Percentiles rank a stretch among this genome's conserved stretches.
phyloP scores from a whole-genome alignment of 192 early-diverging fungal genomes.

The Coemansia sp. region DNA sequence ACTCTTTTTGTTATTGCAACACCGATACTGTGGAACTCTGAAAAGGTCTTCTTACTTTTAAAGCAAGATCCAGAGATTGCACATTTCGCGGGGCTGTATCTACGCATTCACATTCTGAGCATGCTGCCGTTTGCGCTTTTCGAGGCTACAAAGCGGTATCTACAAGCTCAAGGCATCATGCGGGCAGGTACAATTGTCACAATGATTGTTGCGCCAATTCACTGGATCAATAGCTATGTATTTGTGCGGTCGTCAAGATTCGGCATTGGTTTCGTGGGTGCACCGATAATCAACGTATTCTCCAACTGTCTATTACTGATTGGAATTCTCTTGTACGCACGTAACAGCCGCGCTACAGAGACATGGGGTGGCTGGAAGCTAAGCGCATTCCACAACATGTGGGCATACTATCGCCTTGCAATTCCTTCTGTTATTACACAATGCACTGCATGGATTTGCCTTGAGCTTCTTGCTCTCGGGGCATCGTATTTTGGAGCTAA shows the following conservation, averaged over 20 bases:
- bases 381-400: constrained; percentile 64
- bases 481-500: constrained; percentile 71
- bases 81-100: constrained; percentile 57
- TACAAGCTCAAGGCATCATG: constrained; percentile 88
- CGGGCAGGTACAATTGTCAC: constrained; percentile 65
- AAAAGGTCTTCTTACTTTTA: constrained; percentile 64
- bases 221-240: constrained; percentile 70
- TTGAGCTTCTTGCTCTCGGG: constrained; percentile 63
- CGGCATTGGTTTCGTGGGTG: constrained; percentile 75
- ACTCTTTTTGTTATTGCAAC: constrained; percentile 5
- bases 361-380: constrained; percentile 80
- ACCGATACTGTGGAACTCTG: constrained; percentile 29
- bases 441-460: constrained; percentile 76
- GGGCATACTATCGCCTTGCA: constrained; percentile 64
- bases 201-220: constrained; percentile 67
- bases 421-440: constrained; percentile 75
- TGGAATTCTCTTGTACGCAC: constrained; percentile 64
- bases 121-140: constrained; percentile 71
- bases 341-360: constrained; percentile 57
- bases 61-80: constrained; percentile 69
- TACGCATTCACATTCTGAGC: constrained; percentile 66
- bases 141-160: constrained; percentile 77
- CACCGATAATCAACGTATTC: constrained; percentile 70
- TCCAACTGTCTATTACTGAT: constrained; percentile 71
- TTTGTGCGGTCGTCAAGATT: constrained; percentile 70